Evolutionary conservation across 257 asterid genomes (phyloP), one percentile per base, ranked within the genome.

Genomic region (Rehmannia glutinosa): DNA sequence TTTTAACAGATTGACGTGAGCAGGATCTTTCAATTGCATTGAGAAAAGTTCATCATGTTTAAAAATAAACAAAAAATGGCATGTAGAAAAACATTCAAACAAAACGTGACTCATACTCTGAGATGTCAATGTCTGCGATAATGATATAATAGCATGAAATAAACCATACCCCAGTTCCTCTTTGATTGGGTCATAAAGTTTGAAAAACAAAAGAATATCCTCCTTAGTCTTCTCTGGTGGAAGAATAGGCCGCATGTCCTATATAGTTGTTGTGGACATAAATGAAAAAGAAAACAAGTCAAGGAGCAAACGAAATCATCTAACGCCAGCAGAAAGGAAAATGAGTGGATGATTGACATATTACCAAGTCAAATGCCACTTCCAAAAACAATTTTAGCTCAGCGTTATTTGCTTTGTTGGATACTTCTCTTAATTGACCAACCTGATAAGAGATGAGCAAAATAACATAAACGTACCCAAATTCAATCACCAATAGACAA

Each of bases 351-450:
- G 61, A 32, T 35, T 17, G 35, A 45, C 69, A 67, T 56, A 62
- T 68, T 83, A 89, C 96, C 92, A 60, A 56, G 81, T 84, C 89
- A 72, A 72, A 58, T 21, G 83, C 83, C 50, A 87, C 91, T 84
- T 89, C 96, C 83, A 89, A 55, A 51, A 86, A 84, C 76, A 89
- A 71, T 57, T 87, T 89, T 32, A 89, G 83, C 75, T 89, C 96
- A 2, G 95, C 90, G 67, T 83, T 85, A 69, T 84, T 79, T 45
- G 84, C 79, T 70, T 84, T 84, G 73, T 84, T 86, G 42, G 92
- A 89, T 36, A 83, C 87, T 64, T 84, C 96, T 80, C 89, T 83
- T 73, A 89, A 79, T 60, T 85, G 92, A 19, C 95, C 95, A 65
- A 89, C 96, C 96, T 89, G 77, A 32, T 72, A 47, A 59, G 10